These are phyloP conservation scores for Syzygium aqueum DNA, from an alignment of 345 rosid species.

Conservation along the genomic window DNA sequence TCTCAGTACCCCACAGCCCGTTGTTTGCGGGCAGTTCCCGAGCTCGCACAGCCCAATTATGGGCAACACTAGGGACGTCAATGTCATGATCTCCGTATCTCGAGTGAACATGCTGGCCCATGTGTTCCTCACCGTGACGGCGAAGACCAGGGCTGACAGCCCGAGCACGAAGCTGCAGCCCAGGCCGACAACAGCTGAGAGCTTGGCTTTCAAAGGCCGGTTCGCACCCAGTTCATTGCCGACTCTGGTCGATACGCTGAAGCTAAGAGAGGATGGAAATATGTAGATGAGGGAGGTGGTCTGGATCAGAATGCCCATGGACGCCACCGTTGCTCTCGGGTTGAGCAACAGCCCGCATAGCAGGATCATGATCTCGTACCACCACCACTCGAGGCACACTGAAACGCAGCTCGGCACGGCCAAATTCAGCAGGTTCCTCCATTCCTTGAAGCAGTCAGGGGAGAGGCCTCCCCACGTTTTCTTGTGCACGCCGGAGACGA, in stretches of 20 bases:
- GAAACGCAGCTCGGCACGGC: conserved; percentile 74
- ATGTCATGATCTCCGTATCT: conserved; percentile 40
- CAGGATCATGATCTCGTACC: conserved; percentile 79
- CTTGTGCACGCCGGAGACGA: conserved; percentile 37
- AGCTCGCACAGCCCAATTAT: conserved; percentile 70
- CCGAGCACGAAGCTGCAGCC: conserved; percentile 45
- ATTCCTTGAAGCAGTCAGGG: conserved; percentile 43
- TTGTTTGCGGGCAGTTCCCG: conserved; percentile 78
- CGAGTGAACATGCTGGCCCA: conserved; percentile 68
- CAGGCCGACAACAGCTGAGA: conserved; percentile 49
- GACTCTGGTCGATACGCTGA: conserved; percentile 65
- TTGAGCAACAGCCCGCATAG: conserved; percentile 48
- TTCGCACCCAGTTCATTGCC: conserved; percentile 67
- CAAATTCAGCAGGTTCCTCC: conserved; percentile 39
- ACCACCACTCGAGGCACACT: conserved; percentile 90
- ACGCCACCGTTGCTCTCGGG: conserved; percentile 59
- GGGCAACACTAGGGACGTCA: conserved; percentile 52
- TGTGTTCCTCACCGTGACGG: conserved; percentile 33
- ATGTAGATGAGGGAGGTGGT: conserved; percentile 65
- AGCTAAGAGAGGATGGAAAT: conserved; percentile 77
- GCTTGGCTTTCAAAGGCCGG: conserved; percentile 42
- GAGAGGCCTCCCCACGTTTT: conserved; percentile 55
- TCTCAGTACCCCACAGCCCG: conserved; percentile 66
- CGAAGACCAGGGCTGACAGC: conserved; percentile 32
- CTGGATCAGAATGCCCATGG: conserved; percentile 79